Conservation (phyloP, 768 basidiomycete genomes). For the Russula abietina region DNA sequence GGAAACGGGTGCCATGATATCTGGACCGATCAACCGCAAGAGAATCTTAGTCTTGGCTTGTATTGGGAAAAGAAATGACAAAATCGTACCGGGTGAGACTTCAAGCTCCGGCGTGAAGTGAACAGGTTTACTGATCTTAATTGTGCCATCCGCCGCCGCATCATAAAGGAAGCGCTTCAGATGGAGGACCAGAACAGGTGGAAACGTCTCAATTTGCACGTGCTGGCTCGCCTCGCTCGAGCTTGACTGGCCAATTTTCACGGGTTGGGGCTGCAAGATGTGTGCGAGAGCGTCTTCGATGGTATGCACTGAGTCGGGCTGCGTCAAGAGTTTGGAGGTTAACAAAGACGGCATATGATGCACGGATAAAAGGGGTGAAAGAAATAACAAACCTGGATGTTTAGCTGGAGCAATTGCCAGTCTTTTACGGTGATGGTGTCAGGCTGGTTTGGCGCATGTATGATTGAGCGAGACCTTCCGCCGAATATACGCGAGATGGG, state of each 20-base stretch:
- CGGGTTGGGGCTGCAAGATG: not conserved
- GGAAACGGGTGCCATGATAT: conserved; percentile 9
- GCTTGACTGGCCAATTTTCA: conserved; percentile 28
- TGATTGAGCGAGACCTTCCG: conserved; percentile 85
- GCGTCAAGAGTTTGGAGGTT: no score
- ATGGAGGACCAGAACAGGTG: conserved; percentile 68
- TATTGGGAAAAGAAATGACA: not conserved
- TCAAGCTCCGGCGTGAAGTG: conserved; percentile 37
- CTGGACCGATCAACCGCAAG: not conserved
- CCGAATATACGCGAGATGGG: conserved; percentile 91
- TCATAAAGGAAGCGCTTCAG: no score
- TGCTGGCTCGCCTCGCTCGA: conserved; percentile 68
- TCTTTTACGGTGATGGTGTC: no score
- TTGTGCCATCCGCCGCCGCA: no score
- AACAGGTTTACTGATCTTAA: no score
- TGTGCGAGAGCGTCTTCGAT: no score
- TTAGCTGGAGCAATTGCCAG: no score
- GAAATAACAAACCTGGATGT: no score
- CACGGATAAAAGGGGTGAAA: no score
- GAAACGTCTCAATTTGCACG: conserved; percentile 63
- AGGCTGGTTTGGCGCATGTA: no score
- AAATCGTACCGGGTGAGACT: conserved; percentile 54
- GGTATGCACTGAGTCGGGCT: no score
- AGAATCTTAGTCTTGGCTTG: not conserved
- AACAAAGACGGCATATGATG: no score